Base-by-base conservation (phyloP, 2,329 filamentous ascomycete species). In the Alternaria arborescens region DNA sequence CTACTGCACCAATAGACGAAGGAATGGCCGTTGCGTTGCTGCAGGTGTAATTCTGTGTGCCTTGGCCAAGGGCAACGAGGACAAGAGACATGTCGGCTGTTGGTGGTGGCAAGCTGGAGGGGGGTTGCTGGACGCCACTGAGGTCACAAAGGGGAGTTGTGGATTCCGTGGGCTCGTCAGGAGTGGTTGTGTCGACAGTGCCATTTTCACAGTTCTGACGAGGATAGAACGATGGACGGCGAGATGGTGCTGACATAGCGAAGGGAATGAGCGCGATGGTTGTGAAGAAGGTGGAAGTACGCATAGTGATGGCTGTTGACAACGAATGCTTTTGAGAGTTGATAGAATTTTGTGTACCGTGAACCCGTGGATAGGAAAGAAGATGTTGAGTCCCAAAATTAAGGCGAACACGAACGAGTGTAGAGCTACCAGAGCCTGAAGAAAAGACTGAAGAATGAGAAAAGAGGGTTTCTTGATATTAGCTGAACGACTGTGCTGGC, bases 21-120 rank as follows among this genome's bases (percentile, higher is more conserved):
- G 83, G 82, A 0, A 69, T 52, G 0, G 75, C 67, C 4, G 64
- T 61, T 7, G 70, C 55, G 34, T 67, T 66, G 55, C 47, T 50
- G 63, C 83, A 85, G 16, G 80, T 81, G 68, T 84, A 85, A 75
- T 84, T 85, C 62, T 85, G 83, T 12, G 81, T 83, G 40, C 84
- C 84, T 24, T 78, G 73, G 55, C 83, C 84, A 20, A 83, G 63
- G 6, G 80, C 79, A 51, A 85, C 70, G 62, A 81, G 78, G 58
- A 82, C 76, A 50, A 85, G 79, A 8, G 62, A 58, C 26, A 74
- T 62, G 62, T 70, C 67, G 5, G 69, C 52, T 8, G 68, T 55
- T 7, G 73, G 73, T 8, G 71, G 65, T 18, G 63, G 62, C 16
- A 78, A 66, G 12, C 64, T 66, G 52, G 62, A 76, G 32, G 66